Evolutionary conservation across 2,329 filamentous ascomycete genomes (phyloP), one percentile per base, ranked within the genome.

Genomic region (Fusarium clavum): DNA sequence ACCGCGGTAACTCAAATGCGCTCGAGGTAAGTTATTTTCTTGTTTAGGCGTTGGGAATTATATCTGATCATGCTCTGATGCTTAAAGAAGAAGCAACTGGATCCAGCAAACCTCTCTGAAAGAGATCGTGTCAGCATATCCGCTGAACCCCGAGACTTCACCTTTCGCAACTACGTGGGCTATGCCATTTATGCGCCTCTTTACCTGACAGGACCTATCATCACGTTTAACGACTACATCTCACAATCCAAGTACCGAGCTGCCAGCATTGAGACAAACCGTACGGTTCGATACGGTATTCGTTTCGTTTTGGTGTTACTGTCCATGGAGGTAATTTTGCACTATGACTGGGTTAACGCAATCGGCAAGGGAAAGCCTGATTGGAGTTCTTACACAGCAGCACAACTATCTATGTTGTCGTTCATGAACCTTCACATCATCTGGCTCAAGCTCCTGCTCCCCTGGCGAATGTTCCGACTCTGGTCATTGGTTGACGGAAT

Each of bases 211-310:
- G 96, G 96, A 0, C 96, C 96, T 1, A 97, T 99, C 75, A 79
- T 99, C 66, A 98, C 94, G 14, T 99, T 98, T 84, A 99, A 99
- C 81, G 97, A 99, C 83, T 99, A 96, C 83, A 91, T 98, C 68
- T 92, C 93, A 1, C 96, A 99, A 79, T 85, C 87, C 65, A 91
- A 93, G 71, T 92, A 95, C 81, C 87, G 86, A 14, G 82, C 93
- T 1, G 86, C 91, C 13, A 94, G 88, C 61, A 90, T 96, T 74
- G 92, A 91, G 71, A 81, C 79, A 6, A 80, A 83, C 5, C 92
- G 94, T 57, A 98, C 92, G 3, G 78, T 91, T 30, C 89, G 93
- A 47, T 99, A 99, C 77, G 94, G 85, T 24, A 81, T 97, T 48
- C 94, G 96, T 25, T 97, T 98, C 78, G 78, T 91, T 22, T 80